Evolutionary conservation across 148 eudicot species (phyloP).

Genomic region (Amaranthus hypochondriacus): DNA sequence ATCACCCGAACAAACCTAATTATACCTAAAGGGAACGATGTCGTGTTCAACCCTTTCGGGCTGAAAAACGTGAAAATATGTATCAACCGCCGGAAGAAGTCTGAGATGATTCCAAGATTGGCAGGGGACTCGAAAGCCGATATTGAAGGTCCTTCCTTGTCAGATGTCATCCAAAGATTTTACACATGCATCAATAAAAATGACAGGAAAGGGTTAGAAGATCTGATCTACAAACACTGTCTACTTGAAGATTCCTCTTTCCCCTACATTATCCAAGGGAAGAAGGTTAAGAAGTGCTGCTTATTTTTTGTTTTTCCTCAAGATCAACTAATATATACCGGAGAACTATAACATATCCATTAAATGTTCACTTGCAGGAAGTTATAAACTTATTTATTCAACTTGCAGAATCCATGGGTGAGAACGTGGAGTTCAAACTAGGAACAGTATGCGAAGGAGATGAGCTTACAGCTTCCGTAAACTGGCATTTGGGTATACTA

Average conservation of each 20-base stretch:
- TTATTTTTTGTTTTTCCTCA: background rate
- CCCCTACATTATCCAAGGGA: conserved; percentile 51
- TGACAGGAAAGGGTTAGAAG: conserved; percentile 32
- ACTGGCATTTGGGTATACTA: conserved; percentile 71
- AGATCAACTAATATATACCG: background rate
- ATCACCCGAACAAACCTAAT: background rate
- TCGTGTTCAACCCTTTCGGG: background rate
- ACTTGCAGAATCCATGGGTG: conserved; percentile 57
- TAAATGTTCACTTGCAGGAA: conserved; percentile 41
- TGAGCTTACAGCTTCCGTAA: conserved; percentile 36
- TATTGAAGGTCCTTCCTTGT: conserved; percentile 16
- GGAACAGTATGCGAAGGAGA: conserved; percentile 57
- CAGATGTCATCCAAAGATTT: conserved; percentile 46
- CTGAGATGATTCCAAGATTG: conserved; percentile 4
- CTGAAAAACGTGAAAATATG: background rate
- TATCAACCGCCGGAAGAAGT: conserved; percentile 5
- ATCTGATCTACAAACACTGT: conserved; percentile 48
- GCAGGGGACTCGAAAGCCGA: conserved; percentile 15
- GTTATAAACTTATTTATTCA: conserved; percentile 41
- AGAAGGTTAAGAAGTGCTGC: conserved; percentile 36
- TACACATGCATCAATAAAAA: conserved; percentile 56
- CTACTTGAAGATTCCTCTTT: conserved; percentile 57
- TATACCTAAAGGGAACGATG: background rate
- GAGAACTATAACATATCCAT: background rate
- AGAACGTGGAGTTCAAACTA: conserved; percentile 46